Evolutionary conservation across 192 early-diverging fungal species (phyloP).

Genomic region (Coemansia sp.): DNA sequence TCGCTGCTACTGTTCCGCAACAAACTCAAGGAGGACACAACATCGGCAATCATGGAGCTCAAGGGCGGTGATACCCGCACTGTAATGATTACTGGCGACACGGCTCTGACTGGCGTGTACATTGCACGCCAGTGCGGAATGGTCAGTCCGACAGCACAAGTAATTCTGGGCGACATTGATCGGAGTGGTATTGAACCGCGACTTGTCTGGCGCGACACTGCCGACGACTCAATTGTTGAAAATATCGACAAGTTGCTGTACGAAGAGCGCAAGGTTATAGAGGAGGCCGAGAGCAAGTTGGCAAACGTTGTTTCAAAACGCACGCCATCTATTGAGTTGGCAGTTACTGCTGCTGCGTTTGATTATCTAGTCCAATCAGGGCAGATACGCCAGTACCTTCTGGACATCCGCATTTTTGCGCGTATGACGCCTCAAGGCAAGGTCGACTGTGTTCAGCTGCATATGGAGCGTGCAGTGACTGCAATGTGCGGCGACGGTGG

Average conservation of each 20-base stretch:
- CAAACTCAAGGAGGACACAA: conserved; percentile 70
- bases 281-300: conserved; percentile 13
- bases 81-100: conserved; percentile 86
- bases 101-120: conserved; percentile 68
- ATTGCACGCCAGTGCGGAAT: conserved; percentile 69
- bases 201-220: conserved; percentile 62
- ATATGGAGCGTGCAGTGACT: conserved; percentile 76
- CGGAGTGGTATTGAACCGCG: not conserved
- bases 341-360: conserved; percentile 70
- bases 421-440: conserved; percentile 80
- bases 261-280: conserved; percentile 6
- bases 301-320: not conserved
- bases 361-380: conserved; percentile 45
- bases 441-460: conserved; percentile 66
- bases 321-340: conserved; percentile 57
- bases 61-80: conserved; percentile 63
- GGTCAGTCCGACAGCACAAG: conserved; percentile 52
- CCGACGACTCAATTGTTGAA: conserved; percentile 47
- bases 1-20: conserved; percentile 77
- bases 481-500: conserved; percentile 90
- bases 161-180: conserved; percentile 60
- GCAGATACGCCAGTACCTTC: conserved; percentile 55
- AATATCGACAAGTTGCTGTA: conserved; percentile 27
- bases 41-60: conserved; percentile 63
- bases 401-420: conserved; percentile 73